Evolutionary conservation across 106 monocot species (phyloP).

Genomic region (Dioscorea dumetorum): DNA sequence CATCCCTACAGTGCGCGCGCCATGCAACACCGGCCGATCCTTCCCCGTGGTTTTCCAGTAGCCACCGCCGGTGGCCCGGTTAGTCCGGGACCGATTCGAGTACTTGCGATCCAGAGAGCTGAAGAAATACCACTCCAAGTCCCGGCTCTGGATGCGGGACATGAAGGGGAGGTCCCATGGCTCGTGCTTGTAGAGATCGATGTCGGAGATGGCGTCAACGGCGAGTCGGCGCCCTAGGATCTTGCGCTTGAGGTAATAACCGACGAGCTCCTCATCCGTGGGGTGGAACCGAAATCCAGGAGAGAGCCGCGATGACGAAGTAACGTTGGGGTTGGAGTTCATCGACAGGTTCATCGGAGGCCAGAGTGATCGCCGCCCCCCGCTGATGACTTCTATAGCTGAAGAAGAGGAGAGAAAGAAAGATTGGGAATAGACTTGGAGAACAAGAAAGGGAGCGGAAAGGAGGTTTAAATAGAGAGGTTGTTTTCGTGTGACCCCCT

Average conservation of each 20-base stretch:
- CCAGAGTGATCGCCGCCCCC: too few species aligned
- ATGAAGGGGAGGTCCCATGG: slow-evolving; percentile 61
- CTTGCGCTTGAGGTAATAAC: slow-evolving; percentile 67
- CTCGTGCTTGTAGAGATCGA: slow-evolving; percentile 64
- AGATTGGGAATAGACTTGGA: too few species aligned
- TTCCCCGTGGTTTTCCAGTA: slow-evolving; percentile 58
- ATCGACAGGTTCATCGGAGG: too few species aligned
- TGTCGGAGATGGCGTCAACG: slow-evolving; percentile 53
- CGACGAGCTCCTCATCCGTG: slow-evolving; percentile 71
- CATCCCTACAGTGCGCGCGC: slow-evolving; percentile 15
- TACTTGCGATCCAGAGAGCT: slow-evolving; percentile 32
- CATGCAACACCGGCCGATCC: slow-evolving; percentile 17
- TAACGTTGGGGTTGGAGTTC: too few species aligned
- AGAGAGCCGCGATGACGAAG: slow-evolving; percentile 7
- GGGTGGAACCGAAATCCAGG: slow-evolving; percentile 82
- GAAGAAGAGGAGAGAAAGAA: too few species aligned
- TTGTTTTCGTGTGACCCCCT: too few species aligned
- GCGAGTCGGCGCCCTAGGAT: slow-evolving; percentile 23
- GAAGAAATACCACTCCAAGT: slow-evolving; percentile 55
- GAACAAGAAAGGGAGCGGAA: too few species aligned
- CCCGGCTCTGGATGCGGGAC: slow-evolving; percentile 47
- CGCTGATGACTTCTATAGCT: too few species aligned
- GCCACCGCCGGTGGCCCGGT: slow-evolving; percentile 27
- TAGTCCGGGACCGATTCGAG: slow-evolving; percentile 25
- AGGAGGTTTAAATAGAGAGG: too few species aligned